Conservation (phyloP, 192 early-diverging fungal species). For the Coemansia sp. region DNA sequence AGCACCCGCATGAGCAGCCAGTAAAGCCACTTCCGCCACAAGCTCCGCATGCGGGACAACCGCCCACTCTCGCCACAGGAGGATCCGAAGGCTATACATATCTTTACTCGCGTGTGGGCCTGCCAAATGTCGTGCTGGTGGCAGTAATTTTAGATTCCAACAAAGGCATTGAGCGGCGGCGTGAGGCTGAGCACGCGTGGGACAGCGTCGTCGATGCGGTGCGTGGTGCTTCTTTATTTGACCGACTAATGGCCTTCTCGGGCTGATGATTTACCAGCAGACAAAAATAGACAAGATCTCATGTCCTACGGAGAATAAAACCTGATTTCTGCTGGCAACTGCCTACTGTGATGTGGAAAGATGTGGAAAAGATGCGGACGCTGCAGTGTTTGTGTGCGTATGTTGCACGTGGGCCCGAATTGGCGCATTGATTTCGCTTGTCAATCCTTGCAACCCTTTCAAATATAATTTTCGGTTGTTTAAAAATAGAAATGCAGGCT, state of each 20-base stretch:
- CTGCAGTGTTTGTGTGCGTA: neutral
- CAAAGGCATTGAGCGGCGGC: conserved; percentile 36
- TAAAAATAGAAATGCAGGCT: conserved; percentile 18
- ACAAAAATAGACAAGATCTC: conserved; percentile 8
- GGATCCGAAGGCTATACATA: conserved; percentile 46
- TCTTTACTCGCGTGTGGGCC: conserved; percentile 43
- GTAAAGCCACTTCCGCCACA: conserved; percentile 9
- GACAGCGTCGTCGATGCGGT: conserved; percentile 39
- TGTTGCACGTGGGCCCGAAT: conserved; percentile 5
- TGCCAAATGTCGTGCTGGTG: conserved; percentile 44
- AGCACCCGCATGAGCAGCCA: conserved; percentile 5
- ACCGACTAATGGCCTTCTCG: conserved; percentile 28
- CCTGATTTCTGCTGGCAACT: conserved; percentile 1
- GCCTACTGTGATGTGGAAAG: conserved; percentile 7
- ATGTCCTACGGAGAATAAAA: neutral
- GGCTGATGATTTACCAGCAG: conserved; percentile 5
- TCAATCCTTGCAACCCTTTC: neutral
- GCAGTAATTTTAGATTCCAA: conserved; percentile 44
- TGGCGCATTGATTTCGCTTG: conserved; percentile 18
- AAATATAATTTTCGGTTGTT: conserved; percentile 5
- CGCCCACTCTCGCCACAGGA: conserved; percentile 12
- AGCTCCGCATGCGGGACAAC: neutral
- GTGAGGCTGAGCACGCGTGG: conserved; percentile 49
- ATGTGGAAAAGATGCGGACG: conserved; percentile 15
- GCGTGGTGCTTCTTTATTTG: conserved; percentile 42